A percentile compares a stretch with the other conserved stretches of the same genome.
Conservation (phyloP, 1,284 basidiomycete genomes). For the Cutaneotrichosporon spelunceum region DNA sequence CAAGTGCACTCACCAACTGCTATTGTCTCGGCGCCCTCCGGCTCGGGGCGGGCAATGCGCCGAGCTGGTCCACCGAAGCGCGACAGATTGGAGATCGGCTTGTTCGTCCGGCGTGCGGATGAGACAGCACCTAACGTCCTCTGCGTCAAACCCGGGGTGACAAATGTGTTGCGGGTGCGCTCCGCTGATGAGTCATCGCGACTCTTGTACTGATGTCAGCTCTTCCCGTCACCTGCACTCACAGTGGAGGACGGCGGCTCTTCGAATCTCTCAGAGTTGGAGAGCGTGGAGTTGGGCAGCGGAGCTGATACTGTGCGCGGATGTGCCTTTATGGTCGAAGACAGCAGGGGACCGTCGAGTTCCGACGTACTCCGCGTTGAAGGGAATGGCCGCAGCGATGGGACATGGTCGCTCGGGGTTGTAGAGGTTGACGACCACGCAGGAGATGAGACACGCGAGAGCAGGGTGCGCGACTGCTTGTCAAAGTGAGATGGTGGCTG, state of each 20-base stretch:
- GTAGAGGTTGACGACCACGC: constrained; percentile 33
- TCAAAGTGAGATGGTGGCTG: neutral
- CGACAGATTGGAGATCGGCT: constrained; percentile 31
- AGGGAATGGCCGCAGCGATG: neutral
- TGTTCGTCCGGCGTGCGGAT: constrained; percentile 34
- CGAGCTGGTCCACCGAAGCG: constrained; percentile 47
- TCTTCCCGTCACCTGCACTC: neutral
- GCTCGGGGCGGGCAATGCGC: constrained; percentile 23
- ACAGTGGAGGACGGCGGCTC: neutral
- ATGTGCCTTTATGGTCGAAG: neutral
- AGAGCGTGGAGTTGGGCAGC: neutral
- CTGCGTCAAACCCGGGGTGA: constrained; percentile 37
- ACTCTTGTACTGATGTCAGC: neutral
- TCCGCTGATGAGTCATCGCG: neutral
- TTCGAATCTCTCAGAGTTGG: neutral
- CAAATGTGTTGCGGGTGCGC: constrained; percentile 13
- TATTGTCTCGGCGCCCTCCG: neutral
- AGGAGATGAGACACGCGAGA: constrained; percentile 32
- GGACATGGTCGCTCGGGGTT: constrained; percentile 21
- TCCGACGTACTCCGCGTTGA: neutral
- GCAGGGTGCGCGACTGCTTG: neutral
- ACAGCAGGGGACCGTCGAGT: neutral
- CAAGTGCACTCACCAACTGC: neutral
- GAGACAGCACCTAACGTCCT: constrained; percentile 28
- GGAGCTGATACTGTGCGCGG: constrained; percentile 7